Base-by-base conservation (phyloP, 129 eudicot genomes). In the Heracleum sosnowskyi region DNA sequence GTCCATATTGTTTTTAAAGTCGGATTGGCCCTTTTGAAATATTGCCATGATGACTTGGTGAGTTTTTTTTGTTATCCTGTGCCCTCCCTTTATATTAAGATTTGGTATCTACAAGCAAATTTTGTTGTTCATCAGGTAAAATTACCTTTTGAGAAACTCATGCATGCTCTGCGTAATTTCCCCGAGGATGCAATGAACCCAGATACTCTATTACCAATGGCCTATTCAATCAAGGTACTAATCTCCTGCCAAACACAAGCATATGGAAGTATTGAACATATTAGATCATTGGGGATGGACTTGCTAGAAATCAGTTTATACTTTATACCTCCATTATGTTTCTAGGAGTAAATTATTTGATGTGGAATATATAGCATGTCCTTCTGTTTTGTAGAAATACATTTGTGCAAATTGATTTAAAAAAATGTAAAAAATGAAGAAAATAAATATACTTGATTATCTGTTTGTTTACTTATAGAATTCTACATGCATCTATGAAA, bases 121-220 rank as follows among this genome's bases (percentile, higher is more conserved):
- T 69, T 47, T 82, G 69, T 37, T 76, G 34, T 77, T 74, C 49
- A 80, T 82, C 82, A 91, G 98, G 95, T 96, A 39, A 89, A 87
- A 70, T 81, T 96, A 79, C 97, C 99, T 28, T 92, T 96, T 78
- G 99, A 96, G 87, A 96, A 89, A 85, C 96, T 92, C 84, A 87
- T 96, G 60, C 96, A 85, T 60, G 92, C 90, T 39, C 80, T 96
- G 81, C 92, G 95, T 45, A 92, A 92, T 75, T 96, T 96, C 49
- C 97, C 97, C 15, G 97, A 96, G 72, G 97, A 96, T 86, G 97
- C 92, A 40, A 85, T 90, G 96, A 84, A 96, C 80, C 99, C 99
- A 28, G 97, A 96, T 85, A 83, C 74, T 26, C 74, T 96, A 83
- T 83, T 96, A 70, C 97, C 99, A 33, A 73, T 92, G 95, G 97